These are phyloP conservation scores for Epichloe bromicola DNA, from an alignment of 2,329 filamentous ascomycete genomes.

Conservation along the genomic window DNA sequence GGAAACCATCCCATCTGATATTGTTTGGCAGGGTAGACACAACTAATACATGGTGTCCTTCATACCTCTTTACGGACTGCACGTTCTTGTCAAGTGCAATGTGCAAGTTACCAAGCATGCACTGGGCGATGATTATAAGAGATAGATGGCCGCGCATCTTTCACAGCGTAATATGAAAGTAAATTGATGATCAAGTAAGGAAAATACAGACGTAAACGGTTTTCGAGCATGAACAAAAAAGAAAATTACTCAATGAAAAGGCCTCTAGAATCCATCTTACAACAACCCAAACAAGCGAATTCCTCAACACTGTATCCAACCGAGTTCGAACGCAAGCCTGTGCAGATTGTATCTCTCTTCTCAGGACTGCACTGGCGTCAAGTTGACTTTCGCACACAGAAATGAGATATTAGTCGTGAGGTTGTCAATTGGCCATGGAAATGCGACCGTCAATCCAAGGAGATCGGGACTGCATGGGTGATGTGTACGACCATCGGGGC, in stretches of 20 bases:
- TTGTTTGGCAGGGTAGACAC: too few species aligned
- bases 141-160: background rate
- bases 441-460: background rate
- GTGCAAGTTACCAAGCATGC: background rate
- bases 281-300: background rate
- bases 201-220: background rate
- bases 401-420: too few species aligned
- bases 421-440: background rate
- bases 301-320: background rate
- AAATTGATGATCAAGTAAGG: background rate
- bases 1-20: too few species aligned
- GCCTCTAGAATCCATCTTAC: background rate
- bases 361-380: background rate
- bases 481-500: background rate
- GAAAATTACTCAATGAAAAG: background rate
- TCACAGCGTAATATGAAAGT: background rate
- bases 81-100: background rate
- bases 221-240: background rate
- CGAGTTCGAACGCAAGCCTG: background rate
- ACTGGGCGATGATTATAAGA: background rate
- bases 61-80: too few species aligned
- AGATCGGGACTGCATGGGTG: background rate
- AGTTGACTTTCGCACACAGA: too few species aligned
- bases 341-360: background rate
- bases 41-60: too few species aligned